A percentile compares a stretch with the other conserved stretches of the same genome.
phyloP scores from a whole-genome alignment of 805 yeast species.

The Starmerella davenportii region DNA sequence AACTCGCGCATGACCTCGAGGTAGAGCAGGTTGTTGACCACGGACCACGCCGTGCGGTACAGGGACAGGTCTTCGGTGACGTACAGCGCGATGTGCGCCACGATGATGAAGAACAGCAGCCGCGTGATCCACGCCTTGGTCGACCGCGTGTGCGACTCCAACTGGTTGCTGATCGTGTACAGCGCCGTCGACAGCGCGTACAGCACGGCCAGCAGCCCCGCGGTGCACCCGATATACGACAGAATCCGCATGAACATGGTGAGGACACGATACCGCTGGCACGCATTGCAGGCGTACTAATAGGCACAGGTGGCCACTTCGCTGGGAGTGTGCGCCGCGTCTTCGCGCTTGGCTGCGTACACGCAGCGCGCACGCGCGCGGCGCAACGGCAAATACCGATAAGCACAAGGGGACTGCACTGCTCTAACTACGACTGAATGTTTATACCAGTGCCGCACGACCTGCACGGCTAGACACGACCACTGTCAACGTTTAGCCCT shows the following conservation, averaged over 20 bases:
- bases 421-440: too few species aligned
- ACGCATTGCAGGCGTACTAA: too few species aligned
- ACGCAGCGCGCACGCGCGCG: too few species aligned
- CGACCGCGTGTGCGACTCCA: conserved; percentile 81
- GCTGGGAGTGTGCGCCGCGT: too few species aligned
- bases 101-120: conserved; percentile 45
- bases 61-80: conserved; percentile 69
- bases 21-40: conserved; percentile 55
- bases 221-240: conserved; percentile 40
- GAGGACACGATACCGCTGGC: not conserved
- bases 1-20: conserved; percentile 60
- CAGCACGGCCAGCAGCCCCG: conserved; percentile 45
- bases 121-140: conserved; percentile 53
- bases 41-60: conserved; percentile 44
- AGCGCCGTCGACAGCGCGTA: conserved; percentile 69
- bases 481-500: too few species aligned
- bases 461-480: too few species aligned
- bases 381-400: too few species aligned
- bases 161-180: conserved; percentile 76
- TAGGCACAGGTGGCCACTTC: too few species aligned
- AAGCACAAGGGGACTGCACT: too few species aligned
- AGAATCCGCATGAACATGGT: conserved; percentile 41
- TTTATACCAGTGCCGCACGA: too few species aligned
- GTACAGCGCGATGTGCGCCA: conserved; percentile 36
- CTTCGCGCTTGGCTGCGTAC: too few species aligned